Base-by-base conservation (phyloP, 2,329 filamentous ascomycete species). In the Botryotinia globosa region DNA sequence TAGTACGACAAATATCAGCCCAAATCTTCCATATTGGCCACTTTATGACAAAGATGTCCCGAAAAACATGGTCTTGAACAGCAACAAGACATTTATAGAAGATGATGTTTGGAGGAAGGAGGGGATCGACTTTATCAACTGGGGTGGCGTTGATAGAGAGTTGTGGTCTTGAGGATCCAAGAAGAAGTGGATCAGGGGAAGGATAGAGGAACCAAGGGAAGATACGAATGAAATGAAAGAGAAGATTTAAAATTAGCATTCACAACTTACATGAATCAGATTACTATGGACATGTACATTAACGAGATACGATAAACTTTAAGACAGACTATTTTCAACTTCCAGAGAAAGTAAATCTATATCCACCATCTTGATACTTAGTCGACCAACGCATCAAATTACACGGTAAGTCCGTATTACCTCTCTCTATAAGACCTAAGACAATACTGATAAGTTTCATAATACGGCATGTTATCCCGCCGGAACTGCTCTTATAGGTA, bases 101-200 rank as follows among this genome's bases (percentile, higher is more conserved):
- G 77, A 80, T 2, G 85, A 87, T 74, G 85, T 81, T 0, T 87
- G 82, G 79, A 81, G 85, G 54, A 83, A 83, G 61, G 83, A 85
- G 73, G 83, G 81, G 0, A 86, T 87, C 48, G 81, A 77, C 10
- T 85, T 81, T 70, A 82, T 85, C 69, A 85, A 84, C 74, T 71
- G 62, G 48, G 59, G 69, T n/a, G 80, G 77, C 2, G 81, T 84
- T 14, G 77, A 78, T 18, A 81, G 80, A 74, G 83, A 84, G 73
- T 72, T 84, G 64, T 76, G 83, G 34, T 77, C 76, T 48, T 72
- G 68, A 72, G 14, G 62, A 10, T 16, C 5, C 6, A 25, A 4
- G 18, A 22, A 3, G 3, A 29, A 34, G n/a, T 20, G 42, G 25
- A 7, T 18, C 10, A 12, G 22, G 6, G 9, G 10, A 25, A 18